These are phyloP conservation scores for Venturia carpophila DNA, from an alignment of 2,329 filamentous ascomycete species.

Conservation along the genomic window DNA sequence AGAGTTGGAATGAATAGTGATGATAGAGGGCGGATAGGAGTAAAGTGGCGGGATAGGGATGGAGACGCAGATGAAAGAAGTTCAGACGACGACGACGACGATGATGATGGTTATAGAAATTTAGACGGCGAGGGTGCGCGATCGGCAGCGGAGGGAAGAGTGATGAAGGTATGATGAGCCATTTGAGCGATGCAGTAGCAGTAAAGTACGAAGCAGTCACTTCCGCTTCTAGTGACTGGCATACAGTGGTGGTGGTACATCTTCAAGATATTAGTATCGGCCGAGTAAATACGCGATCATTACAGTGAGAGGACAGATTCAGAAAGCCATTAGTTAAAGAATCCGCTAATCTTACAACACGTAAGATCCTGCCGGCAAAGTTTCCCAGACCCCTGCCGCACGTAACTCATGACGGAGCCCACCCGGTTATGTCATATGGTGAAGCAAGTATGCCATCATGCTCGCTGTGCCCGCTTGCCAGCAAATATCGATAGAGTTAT, in stretches of 20 bases:
- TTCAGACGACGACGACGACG: no score
- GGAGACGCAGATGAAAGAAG: background rate
- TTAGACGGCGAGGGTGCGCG: background rate
- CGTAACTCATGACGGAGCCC: background rate
- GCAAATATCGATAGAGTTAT: conserved; percentile 1
- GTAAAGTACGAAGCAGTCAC: no score
- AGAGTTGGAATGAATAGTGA: background rate
- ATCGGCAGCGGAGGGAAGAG: background rate
- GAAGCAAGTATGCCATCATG: background rate
- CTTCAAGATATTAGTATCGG: background rate
- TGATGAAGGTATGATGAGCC: background rate
- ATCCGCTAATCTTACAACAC: background rate
- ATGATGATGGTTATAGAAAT: background rate
- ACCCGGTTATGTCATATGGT: background rate
- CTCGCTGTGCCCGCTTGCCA: conserved; percentile 4
- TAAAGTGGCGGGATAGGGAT: background rate
- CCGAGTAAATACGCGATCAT: background rate
- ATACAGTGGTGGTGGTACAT: background rate
- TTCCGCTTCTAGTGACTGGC: background rate
- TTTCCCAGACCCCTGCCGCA: background rate
- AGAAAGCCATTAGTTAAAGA: background rate
- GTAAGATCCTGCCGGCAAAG: background rate
- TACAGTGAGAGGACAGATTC: background rate
- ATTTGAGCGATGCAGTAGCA: no score
- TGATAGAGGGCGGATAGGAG: background rate